Evolutionary conservation across 2,329 filamentous ascomycete species (phyloP).

Genomic region (Pezicula neosporulosa): DNA sequence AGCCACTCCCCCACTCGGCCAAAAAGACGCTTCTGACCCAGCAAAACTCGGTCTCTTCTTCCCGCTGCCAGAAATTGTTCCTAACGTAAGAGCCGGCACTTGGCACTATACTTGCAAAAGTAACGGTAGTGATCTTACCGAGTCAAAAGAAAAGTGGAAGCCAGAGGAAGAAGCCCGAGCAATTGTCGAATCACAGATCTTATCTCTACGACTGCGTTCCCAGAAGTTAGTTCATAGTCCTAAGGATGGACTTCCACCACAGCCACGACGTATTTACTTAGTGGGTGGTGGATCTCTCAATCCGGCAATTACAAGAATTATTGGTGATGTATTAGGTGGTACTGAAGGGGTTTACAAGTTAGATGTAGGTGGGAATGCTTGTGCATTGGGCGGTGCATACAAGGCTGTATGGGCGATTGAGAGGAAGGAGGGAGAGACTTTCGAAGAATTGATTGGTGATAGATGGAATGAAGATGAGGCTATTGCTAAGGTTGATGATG

Average conservation of each 20-base stretch:
- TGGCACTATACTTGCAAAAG: constrained; percentile 72
- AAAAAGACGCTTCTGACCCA: constrained; percentile 47
- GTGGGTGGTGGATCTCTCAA: constrained; percentile 91
- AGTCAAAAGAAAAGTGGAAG: constrained; percentile 44
- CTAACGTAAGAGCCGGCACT: constrained; percentile 80
- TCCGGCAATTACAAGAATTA: constrained; percentile 78
- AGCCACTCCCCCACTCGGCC: constrained; percentile 65
- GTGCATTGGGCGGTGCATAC: constrained; percentile 89
- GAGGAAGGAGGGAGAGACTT: constrained; percentile 63
- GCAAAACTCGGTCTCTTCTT: constrained; percentile 94
- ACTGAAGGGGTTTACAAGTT: constrained; percentile 88
- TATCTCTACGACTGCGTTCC: constrained; percentile 85
- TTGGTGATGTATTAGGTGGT: constrained; percentile 85
- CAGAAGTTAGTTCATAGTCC: constrained; percentile 66
- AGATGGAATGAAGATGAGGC: constrained; percentile 85
- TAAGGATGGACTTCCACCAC: constrained; percentile 60
- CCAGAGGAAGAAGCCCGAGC: constrained; percentile 71
- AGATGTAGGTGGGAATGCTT: constrained; percentile 93
- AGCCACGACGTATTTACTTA: constrained; percentile 87
- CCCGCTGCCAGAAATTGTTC: constrained; percentile 90
- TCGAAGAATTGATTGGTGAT: constrained; percentile 80
- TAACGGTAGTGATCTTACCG: constrained; percentile 47
- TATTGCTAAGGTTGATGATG: constrained; percentile 77
- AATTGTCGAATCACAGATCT: constrained; percentile 92
- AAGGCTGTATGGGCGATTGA: constrained; percentile 94